A percentile compares a stretch with the other conserved stretches of the same genome.
These are phyloP conservation scores for Byssochlamys sp. DNA, from an alignment of 2,329 filamentous ascomycete genomes.

Conservation along the genomic window DNA sequence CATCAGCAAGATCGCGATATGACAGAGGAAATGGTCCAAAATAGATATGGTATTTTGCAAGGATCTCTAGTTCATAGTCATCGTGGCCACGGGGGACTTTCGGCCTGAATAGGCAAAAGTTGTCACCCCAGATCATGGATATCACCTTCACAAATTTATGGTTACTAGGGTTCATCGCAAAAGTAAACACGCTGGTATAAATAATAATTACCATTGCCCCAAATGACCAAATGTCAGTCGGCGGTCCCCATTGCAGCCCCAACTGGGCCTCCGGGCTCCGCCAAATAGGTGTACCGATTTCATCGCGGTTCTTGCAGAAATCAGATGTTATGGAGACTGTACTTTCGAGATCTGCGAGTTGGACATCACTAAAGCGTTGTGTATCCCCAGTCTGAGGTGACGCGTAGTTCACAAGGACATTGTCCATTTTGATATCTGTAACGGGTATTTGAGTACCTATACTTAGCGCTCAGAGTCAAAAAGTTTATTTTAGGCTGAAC, in stretches of 20 bases:
- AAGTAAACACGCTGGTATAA: not conserved
- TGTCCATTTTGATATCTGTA: constrained; percentile 12
- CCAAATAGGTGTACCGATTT: constrained; percentile 12
- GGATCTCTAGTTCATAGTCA: constrained; percentile 12
- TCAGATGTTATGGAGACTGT: constrained; percentile 6
- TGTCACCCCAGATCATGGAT: constrained; percentile 9
- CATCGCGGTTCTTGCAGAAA: constrained; percentile 5
- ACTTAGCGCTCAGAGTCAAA: not conserved
- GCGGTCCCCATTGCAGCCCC: constrained; percentile 9
- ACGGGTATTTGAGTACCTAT: not conserved
- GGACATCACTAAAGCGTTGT: constrained; percentile 10
- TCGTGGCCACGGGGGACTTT: constrained; percentile 9
- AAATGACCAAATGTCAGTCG: constrained; percentile 12
- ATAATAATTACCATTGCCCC: constrained; percentile 8
- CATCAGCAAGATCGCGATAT: constrained; percentile 9
- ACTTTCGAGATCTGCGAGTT: constrained; percentile 12
- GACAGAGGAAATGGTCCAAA: constrained; percentile 17
- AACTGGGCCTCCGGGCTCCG: constrained; percentile 11
- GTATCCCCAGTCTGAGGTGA: not conserved
- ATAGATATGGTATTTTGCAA: constrained; percentile 10
- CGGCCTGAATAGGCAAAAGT: constrained; percentile 12
- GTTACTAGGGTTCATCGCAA: constrained; percentile 1
- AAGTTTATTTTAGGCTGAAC: not conserved
- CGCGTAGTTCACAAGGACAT: constrained; percentile 14
- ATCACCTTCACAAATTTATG: constrained; percentile 7